Evolutionary conservation across 192 early-diverging fungal species (phyloP).

Genomic region (Chytriomyces hyalinus): DNA sequence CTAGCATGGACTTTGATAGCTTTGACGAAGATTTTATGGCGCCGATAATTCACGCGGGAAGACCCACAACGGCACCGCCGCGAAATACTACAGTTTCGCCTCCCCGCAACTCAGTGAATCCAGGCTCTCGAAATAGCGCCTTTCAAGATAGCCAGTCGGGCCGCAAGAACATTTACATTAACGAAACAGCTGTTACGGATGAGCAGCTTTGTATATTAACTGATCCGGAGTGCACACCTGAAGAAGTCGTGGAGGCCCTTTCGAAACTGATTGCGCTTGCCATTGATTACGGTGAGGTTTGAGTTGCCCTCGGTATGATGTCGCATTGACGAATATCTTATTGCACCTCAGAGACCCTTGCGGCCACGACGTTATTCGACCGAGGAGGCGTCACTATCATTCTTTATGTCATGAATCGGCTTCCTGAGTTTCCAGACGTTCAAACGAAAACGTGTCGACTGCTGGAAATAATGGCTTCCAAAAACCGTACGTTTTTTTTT

Average conservation of each 20-base stretch:
- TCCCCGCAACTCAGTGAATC: not conserved
- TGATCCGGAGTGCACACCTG: conserved; percentile 41
- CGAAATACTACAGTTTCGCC: not conserved
- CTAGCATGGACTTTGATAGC: conserved; percentile 6
- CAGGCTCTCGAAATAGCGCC: not conserved
- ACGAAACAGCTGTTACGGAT: conserved; percentile 42
- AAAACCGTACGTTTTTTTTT: conserved; percentile 20
- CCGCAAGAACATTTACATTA: conserved; percentile 3
- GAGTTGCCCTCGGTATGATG: not conserved
- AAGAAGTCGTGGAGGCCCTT: conserved; percentile 39
- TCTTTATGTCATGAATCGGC: conserved; percentile 19
- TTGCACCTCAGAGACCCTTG: conserved; percentile 20
- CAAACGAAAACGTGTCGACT: conserved; percentile 30
- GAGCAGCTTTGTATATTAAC: conserved; percentile 43
- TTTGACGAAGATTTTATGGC: not conserved
- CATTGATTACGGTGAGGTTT: conserved; percentile 20
- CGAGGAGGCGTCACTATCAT: conserved; percentile 40
- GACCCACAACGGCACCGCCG: not conserved
- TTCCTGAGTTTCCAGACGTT: conserved; percentile 19
- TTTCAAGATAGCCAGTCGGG: conserved; percentile 4
- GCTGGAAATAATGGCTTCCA: conserved; percentile 28
- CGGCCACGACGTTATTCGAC: conserved; percentile 28
- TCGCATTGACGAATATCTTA: not conserved
- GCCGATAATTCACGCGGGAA: not conserved
- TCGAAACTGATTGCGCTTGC: conserved; percentile 37